Evolutionary conservation across 805 yeast species (phyloP).

Genomic region (Lachancea nothofagi): DNA sequence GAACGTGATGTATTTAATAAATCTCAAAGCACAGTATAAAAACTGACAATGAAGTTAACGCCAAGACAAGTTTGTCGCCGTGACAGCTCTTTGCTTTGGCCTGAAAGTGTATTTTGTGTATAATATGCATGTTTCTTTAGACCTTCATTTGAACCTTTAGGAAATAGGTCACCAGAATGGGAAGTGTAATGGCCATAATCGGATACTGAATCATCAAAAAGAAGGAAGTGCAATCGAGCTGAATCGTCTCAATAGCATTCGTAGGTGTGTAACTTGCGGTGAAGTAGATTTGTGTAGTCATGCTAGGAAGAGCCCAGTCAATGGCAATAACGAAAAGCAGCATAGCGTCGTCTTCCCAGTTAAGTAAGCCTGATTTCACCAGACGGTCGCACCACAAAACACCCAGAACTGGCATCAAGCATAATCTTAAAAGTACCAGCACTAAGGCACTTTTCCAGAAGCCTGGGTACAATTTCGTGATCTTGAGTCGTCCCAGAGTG

Average conservation of each 20-base stretch:
- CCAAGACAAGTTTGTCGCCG: too few relatives aligned
- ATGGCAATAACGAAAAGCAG: conserved; percentile 70
- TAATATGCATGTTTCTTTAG: conserved; percentile 7
- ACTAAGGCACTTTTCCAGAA: conserved; percentile 59
- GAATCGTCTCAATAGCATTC: conserved; percentile 36
- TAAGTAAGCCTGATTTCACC: conserved; percentile 61
- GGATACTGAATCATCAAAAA: conserved; percentile 70
- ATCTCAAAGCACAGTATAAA: too few relatives aligned
- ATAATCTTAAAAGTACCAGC: conserved; percentile 53
- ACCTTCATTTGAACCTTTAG: conserved; percentile 32
- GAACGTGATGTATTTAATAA: too few relatives aligned
- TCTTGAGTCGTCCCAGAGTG: conserved; percentile 70
- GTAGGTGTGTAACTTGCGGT: conserved; percentile 86
- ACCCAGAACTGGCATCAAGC: conserved; percentile 78
- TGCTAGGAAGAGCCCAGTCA: conserved; percentile 79
- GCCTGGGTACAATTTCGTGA: conserved; percentile 58
- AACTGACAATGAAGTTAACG: too few relatives aligned
- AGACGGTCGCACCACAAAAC: conserved; percentile 58
- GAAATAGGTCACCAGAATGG: conserved; percentile 46
- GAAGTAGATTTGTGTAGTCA: conserved; percentile 80
- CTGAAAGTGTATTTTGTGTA: not conserved
- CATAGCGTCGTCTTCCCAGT: conserved; percentile 42
- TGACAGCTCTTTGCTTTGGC: too few relatives aligned
- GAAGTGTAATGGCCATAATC: conserved; percentile 59
- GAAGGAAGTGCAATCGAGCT: conserved; percentile 83